Conservation (phyloP, 129 eudicot species). For the Arctium minus region DNA sequence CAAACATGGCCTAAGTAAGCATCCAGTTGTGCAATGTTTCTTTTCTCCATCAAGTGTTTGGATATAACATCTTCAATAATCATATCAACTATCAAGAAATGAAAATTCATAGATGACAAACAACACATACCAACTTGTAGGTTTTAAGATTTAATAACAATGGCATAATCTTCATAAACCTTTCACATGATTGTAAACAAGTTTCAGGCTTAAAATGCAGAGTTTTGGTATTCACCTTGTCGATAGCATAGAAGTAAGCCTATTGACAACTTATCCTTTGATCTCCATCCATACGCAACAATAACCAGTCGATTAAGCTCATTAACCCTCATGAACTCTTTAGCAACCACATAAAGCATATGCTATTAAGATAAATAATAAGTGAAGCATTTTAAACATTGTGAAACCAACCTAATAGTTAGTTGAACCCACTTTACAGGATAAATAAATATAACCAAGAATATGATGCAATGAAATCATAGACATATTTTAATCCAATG, state of each 20-base stretch:
- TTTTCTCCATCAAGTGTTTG: neutral
- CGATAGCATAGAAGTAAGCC: conserved; percentile 96
- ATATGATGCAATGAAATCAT: too few relatives aligned
- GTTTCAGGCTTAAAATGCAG: neutral
- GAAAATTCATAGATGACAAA: neutral
- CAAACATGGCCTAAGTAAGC: neutral
- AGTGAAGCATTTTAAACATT: too few relatives aligned
- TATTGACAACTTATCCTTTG: conserved; percentile 97
- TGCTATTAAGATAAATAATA: conserved; percentile 22
- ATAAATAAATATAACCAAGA: too few relatives aligned
- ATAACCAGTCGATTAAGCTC: conserved; percentile 59
- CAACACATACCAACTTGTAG: neutral
- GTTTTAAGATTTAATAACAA: neutral
- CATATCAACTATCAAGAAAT: neutral
- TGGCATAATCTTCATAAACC: neutral
- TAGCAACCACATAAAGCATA: conserved; percentile 97
- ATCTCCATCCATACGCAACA: conserved; percentile 94
- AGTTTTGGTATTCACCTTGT: conserved; percentile 38
- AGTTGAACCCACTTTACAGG: too few relatives aligned
- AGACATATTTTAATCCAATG: too few relatives aligned
- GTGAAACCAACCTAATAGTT: too few relatives aligned
- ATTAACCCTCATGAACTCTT: conserved; percentile 72
- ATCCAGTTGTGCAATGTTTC: neutral
- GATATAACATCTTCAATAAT: neutral
- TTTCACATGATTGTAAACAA: neutral